These are phyloP conservation scores for Arthrobotrys conoides DNA, from an alignment of 2,329 filamentous ascomycete genomes.

Conservation along the genomic window DNA sequence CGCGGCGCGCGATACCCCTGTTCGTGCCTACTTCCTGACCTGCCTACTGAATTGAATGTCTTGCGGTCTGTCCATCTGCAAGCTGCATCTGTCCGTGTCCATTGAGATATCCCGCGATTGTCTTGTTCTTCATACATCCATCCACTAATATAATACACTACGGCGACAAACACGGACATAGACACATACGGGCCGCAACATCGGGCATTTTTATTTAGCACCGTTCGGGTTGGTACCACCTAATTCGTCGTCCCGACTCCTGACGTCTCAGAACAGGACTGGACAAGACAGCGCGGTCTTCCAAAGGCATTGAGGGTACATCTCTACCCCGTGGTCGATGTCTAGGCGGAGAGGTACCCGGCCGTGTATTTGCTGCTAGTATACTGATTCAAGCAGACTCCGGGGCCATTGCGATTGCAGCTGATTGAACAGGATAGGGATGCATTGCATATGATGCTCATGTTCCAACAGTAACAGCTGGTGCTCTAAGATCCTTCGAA, in stretches of 20 bases:
- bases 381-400: background rate
- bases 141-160: background rate
- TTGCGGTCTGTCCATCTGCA: too few species aligned
- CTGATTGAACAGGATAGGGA: conserved; percentile 33
- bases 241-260: conserved; percentile 48
- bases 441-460: too few species aligned
- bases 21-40: background rate
- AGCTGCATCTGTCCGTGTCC: too few species aligned
- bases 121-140: background rate
- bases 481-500: background rate
- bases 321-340: too few species aligned
- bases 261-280: conserved; percentile 37
- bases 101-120: background rate
- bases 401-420: background rate
- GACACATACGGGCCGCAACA: background rate
- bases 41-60: too few species aligned
- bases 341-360: conserved; percentile 7
- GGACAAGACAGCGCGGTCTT: background rate
- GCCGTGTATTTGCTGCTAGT: too few species aligned
- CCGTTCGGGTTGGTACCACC: conserved; percentile 49
- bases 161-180: background rate
- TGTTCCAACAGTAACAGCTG: conserved; percentile 15
- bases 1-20: conserved; percentile 19
- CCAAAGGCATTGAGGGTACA: background rate
- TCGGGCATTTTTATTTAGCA: conserved; percentile 15